Evolutionary conservation across 2,329 filamentous ascomycete genomes (phyloP).

Genomic region (Cordyceps cateniannulata): DNA sequence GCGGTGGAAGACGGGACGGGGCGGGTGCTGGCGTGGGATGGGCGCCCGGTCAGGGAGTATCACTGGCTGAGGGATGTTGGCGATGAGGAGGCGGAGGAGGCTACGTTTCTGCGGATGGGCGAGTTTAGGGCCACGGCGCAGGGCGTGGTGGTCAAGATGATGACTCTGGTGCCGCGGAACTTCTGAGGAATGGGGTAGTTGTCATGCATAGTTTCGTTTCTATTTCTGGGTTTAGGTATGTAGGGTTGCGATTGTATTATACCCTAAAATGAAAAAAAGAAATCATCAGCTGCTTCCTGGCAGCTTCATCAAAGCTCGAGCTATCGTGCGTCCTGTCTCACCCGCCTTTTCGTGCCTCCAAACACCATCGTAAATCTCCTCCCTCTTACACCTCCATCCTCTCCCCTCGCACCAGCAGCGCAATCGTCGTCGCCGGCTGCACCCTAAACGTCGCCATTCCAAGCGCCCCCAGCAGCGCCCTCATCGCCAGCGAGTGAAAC

Average conservation of each 20-base stretch:
- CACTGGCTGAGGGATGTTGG: constrained; percentile 5
- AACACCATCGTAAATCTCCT: too few species aligned
- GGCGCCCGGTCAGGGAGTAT: neutral
- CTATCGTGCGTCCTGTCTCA: too few species aligned
- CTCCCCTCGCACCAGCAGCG: constrained; percentile 45
- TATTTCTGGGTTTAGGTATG: neutral
- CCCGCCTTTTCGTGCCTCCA: too few species aligned
- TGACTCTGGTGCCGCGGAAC: constrained; percentile 1
- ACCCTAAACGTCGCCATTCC: constrained; percentile 38
- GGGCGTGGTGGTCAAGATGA: constrained; percentile 8
- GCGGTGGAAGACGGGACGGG: neutral
- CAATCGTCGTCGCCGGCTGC: constrained; percentile 46
- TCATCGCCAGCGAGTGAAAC: constrained; percentile 42
- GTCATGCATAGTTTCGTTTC: neutral
- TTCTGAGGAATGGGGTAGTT: neutral
- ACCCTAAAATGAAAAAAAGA: neutral
- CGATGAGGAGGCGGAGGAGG: neutral
- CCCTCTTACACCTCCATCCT: constrained; percentile 1
- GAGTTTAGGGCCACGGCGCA: constrained; percentile 3
- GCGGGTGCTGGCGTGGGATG: constrained; percentile 5
- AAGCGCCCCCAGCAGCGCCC: constrained; percentile 34
- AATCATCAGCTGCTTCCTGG: neutral
- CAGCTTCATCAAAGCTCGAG: neutral
- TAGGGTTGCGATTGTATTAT: neutral
- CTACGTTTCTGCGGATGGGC: neutral